Evolutionary conservation across 305 asterid genomes (phyloP).

Genomic region (Fraxinus albicans): DNA sequence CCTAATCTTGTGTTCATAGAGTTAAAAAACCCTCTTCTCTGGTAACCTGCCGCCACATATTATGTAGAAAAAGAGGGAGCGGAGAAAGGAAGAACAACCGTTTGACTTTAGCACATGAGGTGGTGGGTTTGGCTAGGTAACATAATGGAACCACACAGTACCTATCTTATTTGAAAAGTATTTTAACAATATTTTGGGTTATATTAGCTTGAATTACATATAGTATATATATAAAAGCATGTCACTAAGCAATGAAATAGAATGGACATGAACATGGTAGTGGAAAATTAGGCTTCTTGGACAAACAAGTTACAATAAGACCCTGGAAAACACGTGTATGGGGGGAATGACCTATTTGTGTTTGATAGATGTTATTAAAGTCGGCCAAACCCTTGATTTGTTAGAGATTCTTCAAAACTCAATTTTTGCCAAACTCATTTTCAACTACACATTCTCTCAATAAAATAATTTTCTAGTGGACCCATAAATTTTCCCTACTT

Average conservation of each 20-base stretch:
- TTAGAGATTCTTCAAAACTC: not conserved
- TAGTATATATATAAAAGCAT: not conserved
- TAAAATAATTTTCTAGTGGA: not conserved
- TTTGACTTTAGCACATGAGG: too few species aligned
- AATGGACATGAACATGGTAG: not conserved
- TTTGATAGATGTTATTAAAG: not conserved
- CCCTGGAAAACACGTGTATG: not conserved
- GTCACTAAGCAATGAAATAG: not conserved
- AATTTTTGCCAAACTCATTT: not conserved
- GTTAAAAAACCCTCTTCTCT: not conserved
- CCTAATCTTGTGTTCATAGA: not conserved
- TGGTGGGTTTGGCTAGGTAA: too few species aligned
- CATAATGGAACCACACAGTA: not conserved
- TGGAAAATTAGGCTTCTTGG: not conserved
- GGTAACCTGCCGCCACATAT: too few species aligned
- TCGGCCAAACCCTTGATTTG: not conserved
- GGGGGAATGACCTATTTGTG: not conserved
- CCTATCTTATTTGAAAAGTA: not conserved
- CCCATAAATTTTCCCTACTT: not conserved
- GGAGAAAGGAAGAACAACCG: too few species aligned
- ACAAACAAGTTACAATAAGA: not conserved
- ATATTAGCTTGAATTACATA: not conserved
- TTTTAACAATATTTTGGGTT: not conserved
- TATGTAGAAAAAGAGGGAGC: too few species aligned
- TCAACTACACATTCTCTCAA: not conserved